These are phyloP conservation scores for Amylostereum areolatum DNA, from an alignment of 1,284 basidiomycete genomes.

Conservation along the genomic window DNA sequence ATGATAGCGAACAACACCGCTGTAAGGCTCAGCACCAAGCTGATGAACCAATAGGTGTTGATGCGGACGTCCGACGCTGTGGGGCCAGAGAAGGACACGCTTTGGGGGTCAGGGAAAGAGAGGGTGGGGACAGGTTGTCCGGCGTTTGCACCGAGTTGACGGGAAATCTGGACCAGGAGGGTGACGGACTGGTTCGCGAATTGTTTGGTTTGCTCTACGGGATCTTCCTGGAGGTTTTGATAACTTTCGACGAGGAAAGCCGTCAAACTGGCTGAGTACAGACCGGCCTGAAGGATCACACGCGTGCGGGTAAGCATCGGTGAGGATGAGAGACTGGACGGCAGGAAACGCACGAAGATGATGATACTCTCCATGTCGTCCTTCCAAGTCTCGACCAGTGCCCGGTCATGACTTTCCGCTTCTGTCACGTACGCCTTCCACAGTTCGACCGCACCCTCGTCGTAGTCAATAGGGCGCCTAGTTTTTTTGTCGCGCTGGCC, in stretches of 20 bases:
- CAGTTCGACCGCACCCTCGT: slow-evolving; percentile 8
- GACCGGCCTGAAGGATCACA: background rate
- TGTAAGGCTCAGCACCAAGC: slow-evolving; percentile 8
- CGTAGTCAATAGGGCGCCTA: slow-evolving; percentile 10
- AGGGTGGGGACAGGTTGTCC: no score
- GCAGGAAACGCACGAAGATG: slow-evolving; percentile 8
- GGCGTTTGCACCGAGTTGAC: background rate
- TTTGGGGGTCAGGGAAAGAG: no score
- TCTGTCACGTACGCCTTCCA: slow-evolving; percentile 9
- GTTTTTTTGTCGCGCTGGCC: no score
- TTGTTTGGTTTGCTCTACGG: background rate
- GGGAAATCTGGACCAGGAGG: background rate
- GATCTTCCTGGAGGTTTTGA: background rate
- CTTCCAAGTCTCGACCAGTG: background rate
- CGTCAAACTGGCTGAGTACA: background rate
- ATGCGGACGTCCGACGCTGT: slow-evolving; percentile 4
- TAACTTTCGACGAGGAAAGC: background rate
- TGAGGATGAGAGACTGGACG: background rate
- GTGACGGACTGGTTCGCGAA: background rate
- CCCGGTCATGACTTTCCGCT: background rate
- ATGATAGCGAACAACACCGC: slow-evolving; percentile 8
- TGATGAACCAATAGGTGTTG: slow-evolving; percentile 12
- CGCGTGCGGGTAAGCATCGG: no score
- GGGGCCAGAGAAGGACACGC: background rate
- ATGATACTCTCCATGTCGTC: slow-evolving; percentile 6